Base-by-base conservation (phyloP, 1,284 basidiomycete genomes). In the Vanrija humicola region DNA sequence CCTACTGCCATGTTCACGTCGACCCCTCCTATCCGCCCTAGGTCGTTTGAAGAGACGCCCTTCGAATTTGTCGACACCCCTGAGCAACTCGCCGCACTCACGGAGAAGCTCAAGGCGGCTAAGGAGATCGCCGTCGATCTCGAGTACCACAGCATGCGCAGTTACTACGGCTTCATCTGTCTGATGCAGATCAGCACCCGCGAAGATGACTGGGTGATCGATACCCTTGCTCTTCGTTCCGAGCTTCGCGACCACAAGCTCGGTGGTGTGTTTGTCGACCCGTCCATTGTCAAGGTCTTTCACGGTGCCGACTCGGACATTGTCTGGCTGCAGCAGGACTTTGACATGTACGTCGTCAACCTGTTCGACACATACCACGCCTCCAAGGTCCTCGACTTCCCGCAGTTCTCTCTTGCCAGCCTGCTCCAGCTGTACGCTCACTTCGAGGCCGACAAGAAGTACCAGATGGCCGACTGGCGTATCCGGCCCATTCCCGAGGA, bases 281-380 rank as follows among this genome's bases (percentile, higher is more conserved):
- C 92, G 0, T 77, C 78, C 9, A 86, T 96, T 57, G 83, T 95
- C 64, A 97, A 98, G 81, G 86, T 94, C 4, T 85, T 97, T 60
- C 95, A 98, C 73, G 95, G 96, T 16, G 91, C 95, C 2, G 89
- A 94, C 48, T 90, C 87, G 61, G 95, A 98, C 72, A 86, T 98
- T 21, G 79, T 93, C 7, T 98, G 95, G 95, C 82, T 98, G 15
- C 94, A 98, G 73, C 89, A 92, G 72, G 89, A 98, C 72, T 92
- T 98, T 71, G 90, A 90, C 51, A 72, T 98, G 3, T 98, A 93
- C 74, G 81, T 98, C 46, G 93, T 98, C 58, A 90, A 92, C 59
- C 77, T 98, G 9, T 98, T 98, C 70, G 95, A 98, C 72, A 98
- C 96, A 0, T 98, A 86, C 72, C 93, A 98, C 66, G 95, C 95